phyloP scores from a whole-genome alignment of 2,329 filamentous ascomycete genomes.

The Iodosphaeria phyllophila region DNA sequence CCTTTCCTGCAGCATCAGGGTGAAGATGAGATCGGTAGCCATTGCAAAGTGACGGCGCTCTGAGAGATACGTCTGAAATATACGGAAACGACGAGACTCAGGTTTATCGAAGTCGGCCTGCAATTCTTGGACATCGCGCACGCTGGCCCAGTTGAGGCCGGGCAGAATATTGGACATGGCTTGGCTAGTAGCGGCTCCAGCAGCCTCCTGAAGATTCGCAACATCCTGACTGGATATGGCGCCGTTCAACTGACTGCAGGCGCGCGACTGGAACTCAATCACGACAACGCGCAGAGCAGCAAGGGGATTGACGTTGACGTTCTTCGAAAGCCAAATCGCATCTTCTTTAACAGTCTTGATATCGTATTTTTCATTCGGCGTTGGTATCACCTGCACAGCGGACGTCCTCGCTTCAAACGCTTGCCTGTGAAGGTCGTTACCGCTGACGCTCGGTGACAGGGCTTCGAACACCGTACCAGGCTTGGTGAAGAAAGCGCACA shows the following conservation, averaged over 20 bases:
- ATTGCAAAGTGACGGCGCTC: conserved; percentile 53
- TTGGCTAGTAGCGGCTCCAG: conserved; percentile 43
- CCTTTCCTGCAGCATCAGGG: conserved; percentile 25
- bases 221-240: conserved; percentile 63
- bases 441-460: conserved; percentile 13
- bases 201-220: conserved; percentile 55
- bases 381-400: conserved; percentile 64
- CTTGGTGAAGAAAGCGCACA: conserved; percentile 46
- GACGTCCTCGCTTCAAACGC: conserved; percentile 72
- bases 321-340: conserved; percentile 67
- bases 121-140: conserved; percentile 33
- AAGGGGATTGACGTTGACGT: conserved; percentile 61
- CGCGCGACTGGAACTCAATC: conserved; percentile 66
- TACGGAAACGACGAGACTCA: conserved; percentile 42
- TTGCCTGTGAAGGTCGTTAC: conserved; percentile 41
- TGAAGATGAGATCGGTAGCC: conserved; percentile 35
- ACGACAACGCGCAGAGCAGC: conserved; percentile 64
- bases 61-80: conserved; percentile 52
- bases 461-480: conserved; percentile 50
- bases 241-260: conserved; percentile 51
- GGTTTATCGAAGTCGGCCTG: conserved; percentile 42
- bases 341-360: conserved; percentile 70
- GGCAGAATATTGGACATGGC: conserved; percentile 37
- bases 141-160: conserved; percentile 25
- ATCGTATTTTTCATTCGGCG: conserved; percentile 47